Evolutionary conservation across 2,329 filamentous ascomycete species (phyloP).

Genomic region (Fusarium circinatum): DNA sequence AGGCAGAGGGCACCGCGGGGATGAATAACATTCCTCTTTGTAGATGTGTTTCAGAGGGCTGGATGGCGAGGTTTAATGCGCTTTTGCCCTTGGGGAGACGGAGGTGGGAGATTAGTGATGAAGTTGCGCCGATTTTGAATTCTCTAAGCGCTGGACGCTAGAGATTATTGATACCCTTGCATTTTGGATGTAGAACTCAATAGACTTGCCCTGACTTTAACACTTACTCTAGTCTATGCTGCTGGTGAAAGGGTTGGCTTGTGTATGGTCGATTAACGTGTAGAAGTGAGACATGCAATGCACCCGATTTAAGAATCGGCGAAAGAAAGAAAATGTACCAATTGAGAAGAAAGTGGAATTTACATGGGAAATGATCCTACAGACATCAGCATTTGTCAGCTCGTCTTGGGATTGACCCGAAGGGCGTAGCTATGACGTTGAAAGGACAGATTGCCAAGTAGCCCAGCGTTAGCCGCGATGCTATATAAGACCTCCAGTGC

Average conservation of each 20-base stretch:
- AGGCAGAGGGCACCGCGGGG: slow-evolving; percentile 34
- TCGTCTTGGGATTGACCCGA: neutral
- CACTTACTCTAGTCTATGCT: rapidly evolving
- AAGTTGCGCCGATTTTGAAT: slow-evolving; percentile 38
- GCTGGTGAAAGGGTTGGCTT: no score
- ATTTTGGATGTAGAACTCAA: neutral
- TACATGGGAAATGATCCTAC: neutral
- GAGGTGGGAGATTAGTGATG: slow-evolving; percentile 36
- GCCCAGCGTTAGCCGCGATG: rapidly evolving
- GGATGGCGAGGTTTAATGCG: slow-evolving; percentile 42
- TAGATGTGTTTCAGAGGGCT: slow-evolving; percentile 41
- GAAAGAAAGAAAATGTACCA: rapidly evolving
- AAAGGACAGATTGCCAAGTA: neutral
- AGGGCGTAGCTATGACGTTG: slow-evolving; percentile 8
- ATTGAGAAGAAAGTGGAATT: rapidly evolving
- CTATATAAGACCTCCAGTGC: neutral
- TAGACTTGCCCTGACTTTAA: neutral
- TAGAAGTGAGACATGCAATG: neutral
- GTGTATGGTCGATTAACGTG: neutral
- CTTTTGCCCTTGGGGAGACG: slow-evolving; percentile 31
- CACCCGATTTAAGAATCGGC: neutral
- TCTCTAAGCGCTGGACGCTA: slow-evolving; percentile 8
- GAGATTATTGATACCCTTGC: slow-evolving; percentile 26
- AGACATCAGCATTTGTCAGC: slow-evolving; percentile 18
- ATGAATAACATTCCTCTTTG: slow-evolving; percentile 48